Evolutionary conservation across 177 flowering plant species (phyloP).

Genomic region (Vitis hybrid): DNA sequence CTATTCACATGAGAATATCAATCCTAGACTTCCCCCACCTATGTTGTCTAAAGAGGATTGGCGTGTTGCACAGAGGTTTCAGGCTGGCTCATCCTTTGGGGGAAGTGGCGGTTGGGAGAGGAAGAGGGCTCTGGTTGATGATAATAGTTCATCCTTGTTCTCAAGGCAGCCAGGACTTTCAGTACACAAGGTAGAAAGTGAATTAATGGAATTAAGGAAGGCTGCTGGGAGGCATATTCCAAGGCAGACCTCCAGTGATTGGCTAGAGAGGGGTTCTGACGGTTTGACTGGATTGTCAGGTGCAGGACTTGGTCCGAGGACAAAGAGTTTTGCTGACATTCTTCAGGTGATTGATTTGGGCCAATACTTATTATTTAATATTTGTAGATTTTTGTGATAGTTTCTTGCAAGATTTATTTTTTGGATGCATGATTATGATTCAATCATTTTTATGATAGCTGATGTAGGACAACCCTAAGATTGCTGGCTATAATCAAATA

Average conservation of each 20-base stretch:
- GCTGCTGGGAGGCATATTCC: conserved; percentile 39
- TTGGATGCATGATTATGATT: neutral
- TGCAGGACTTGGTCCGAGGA: conserved; percentile 57
- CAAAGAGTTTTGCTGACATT: conserved; percentile 86
- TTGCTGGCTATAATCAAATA: too few relatives aligned
- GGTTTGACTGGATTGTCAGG: conserved; percentile 41
- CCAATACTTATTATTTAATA: neutral
- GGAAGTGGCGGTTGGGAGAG: conserved; percentile 54
- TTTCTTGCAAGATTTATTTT: neutral
- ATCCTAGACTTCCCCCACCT: conserved; percentile 88
- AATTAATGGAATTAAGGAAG: conserved; percentile 45
- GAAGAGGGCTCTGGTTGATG: conserved; percentile 33
- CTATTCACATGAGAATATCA: conserved; percentile 67
- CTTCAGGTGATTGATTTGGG: conserved; percentile 57
- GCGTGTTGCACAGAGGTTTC: conserved; percentile 78
- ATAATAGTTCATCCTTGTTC: conserved; percentile 51
- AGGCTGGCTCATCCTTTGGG: conserved; percentile 42
- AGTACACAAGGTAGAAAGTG: conserved; percentile 43
- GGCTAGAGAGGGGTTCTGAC: conserved; percentile 43
- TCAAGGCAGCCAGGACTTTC: conserved; percentile 63
- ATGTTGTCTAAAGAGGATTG: conserved; percentile 83
- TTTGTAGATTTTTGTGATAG: neutral
- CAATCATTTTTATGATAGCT: too few relatives aligned
- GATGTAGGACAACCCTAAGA: too few relatives aligned
- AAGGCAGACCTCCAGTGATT: conserved; percentile 52